phyloP scores from a whole-genome alignment of 2,329 filamentous ascomycete genomes.

The Hypoxylon sp. region DNA sequence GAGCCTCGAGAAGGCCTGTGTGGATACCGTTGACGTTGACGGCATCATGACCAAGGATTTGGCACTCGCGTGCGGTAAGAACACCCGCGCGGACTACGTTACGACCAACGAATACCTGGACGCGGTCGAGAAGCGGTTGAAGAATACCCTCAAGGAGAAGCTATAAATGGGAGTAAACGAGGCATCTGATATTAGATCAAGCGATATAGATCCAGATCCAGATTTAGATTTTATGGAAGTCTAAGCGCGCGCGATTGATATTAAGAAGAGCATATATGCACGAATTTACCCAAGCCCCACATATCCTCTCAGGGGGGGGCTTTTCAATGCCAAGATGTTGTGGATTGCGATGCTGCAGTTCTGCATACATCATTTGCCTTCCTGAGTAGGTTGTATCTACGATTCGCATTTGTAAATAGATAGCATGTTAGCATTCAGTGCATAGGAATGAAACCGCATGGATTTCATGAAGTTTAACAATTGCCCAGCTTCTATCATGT shows the following conservation, averaged over 20 bases:
- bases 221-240: conserved; percentile 13
- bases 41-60: conserved; percentile 99
- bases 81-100: conserved; percentile 85
- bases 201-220: conserved; percentile 29
- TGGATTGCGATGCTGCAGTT: not conserved
- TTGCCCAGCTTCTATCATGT: not conserved
- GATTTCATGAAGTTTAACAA: not conserved
- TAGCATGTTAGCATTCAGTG: conserved; percentile 26
- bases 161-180: conserved; percentile 11
- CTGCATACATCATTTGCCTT: not conserved
- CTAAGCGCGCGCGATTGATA: not conserved
- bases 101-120: conserved; percentile 93
- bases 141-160: conserved; percentile 76
- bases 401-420: conserved; percentile 26
- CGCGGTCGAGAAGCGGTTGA: conserved; percentile 92
- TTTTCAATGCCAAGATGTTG: not conserved
- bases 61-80: conserved; percentile 94
- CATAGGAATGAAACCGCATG: conserved; percentile 2
- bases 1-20: conserved; percentile 90
- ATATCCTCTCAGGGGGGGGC: conserved; percentile 11
- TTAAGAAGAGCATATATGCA: not conserved
- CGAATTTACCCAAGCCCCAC: not conserved
- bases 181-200: not conserved
- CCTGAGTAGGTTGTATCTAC: conserved; percentile 2
- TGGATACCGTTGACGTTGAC: conserved; percentile 93